Evolutionary conservation across 2,329 filamentous ascomycete species (phyloP).

Genomic region (Diaporthe helianthi): DNA sequence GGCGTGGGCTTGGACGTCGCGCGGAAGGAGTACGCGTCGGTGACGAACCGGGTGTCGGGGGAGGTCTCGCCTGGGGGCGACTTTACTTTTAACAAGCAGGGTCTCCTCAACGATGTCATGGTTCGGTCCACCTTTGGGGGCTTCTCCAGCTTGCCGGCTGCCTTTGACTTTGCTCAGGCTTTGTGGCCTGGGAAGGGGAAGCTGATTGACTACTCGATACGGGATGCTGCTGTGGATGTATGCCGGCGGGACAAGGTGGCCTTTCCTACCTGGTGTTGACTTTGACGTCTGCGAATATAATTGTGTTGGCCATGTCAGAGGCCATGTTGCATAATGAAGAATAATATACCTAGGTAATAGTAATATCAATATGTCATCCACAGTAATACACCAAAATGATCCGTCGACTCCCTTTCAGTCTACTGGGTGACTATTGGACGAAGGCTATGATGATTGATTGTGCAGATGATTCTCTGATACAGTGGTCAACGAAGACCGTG

Average conservation of each 20-base stretch:
- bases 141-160: slow-evolving; percentile 36
- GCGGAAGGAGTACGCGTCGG: slow-evolving; percentile 39
- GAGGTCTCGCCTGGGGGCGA: slow-evolving; percentile 38
- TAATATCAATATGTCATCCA: neutral
- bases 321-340: neutral
- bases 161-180: slow-evolving; percentile 40
- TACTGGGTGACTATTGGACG: neutral
- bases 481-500: too few relatives aligned
- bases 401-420: too few relatives aligned
- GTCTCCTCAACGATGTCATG: slow-evolving; percentile 41
- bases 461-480: neutral
- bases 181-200: slow-evolving; percentile 39
- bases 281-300: neutral
- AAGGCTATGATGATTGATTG: neutral
- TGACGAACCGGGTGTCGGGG: slow-evolving; percentile 38
- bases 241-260: slow-evolving; percentile 11
- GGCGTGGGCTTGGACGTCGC: slow-evolving; percentile 37
- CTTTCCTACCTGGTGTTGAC: neutral
- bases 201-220: slow-evolving; percentile 41
- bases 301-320: too few relatives aligned
- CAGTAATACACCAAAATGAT: neutral
- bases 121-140: slow-evolving; percentile 40
- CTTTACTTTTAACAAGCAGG: slow-evolving; percentile 40
- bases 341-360: neutral
- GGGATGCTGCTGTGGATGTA: slow-evolving; percentile 38